Base-by-base conservation (phyloP, 164 flowering plant species). In the Sextonia rubra region DNA sequence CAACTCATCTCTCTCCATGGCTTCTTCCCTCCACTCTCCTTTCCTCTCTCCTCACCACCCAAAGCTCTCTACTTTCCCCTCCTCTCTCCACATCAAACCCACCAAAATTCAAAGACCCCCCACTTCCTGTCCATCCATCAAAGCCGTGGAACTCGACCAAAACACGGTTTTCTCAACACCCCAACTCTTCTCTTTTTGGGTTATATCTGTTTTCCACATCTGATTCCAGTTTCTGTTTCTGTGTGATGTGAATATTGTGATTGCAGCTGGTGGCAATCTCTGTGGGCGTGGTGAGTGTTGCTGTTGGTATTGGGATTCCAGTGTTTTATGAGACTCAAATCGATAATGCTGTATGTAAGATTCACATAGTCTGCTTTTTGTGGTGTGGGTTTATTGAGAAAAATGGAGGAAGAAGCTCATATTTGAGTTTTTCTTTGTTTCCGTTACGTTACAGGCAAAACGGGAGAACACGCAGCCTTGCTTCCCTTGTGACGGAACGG, bases 381-480 rank as follows among this genome's bases (percentile, higher is more conserved):
- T 64, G 15, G 27, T 17, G 58, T 26, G 32, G 29, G 11, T n/a
- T n/a, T 4, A 64, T 64, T 25, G 67, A 61, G 64, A 61, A 61
- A 25, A 61, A 23, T 61, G 27, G 30, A 61, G 44, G 44, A 64
- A 18, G 67, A 12, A 23, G 27, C 14, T 64, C n/a, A 29, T 27
- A 26, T 17, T 7, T 69, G 4, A 20, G 9, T 47, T 52, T 14
- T 72, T 37, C 32, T 23, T n/a, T 23, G 52, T 12, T 15, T n/a
- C 63, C 67, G 8, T 49, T 37, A n/a, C 49, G 9, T 65, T 77
- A 80, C 82, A 95, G 99, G 88, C 98, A 0, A 95, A 88, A 80
- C 85, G 99, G 75, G 99, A 90, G 0, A 95, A 95, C 72, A 89
- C 90, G 20, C 99, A 95, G 78, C 89, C 97, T 4, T 93, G 99